These are phyloP conservation scores for Primulina huaijiensis DNA, from an alignment of 257 asterid genomes.

Conservation along the genomic window DNA sequence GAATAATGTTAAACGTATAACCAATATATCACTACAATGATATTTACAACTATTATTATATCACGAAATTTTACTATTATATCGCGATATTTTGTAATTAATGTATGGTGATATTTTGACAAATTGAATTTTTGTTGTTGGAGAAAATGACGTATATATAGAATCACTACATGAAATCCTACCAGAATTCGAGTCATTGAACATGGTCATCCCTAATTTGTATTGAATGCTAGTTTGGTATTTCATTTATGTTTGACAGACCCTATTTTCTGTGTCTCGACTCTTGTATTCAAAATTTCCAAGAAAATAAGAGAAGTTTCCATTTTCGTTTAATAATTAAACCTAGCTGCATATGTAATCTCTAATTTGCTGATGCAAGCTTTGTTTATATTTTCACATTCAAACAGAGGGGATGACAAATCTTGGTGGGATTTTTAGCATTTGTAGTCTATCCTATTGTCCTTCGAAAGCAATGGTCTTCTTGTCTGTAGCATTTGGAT, in stretches of 20 bases:
- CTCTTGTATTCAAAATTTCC: slow-evolving; percentile 20
- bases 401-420: neutral
- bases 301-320: slow-evolving; percentile 10
- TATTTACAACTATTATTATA: too few relatives aligned
- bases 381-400: slow-evolving; percentile 8
- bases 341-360: slow-evolving; percentile 19
- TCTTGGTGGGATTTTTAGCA: slow-evolving; percentile 7
- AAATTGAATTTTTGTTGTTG: too few relatives aligned
- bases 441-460: slow-evolving; percentile 20
- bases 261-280: slow-evolving; percentile 49
- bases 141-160: too few relatives aligned
- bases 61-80: too few relatives aligned
- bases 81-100: too few relatives aligned
- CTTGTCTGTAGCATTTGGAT: slow-evolving; percentile 7
- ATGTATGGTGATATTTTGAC: too few relatives aligned
- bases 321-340: slow-evolving; percentile 13
- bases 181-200: too few relatives aligned
- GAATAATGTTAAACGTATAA: too few relatives aligned
- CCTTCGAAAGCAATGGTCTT: neutral
- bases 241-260: slow-evolving; percentile 23
- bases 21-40: too few relatives aligned
- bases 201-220: neutral
- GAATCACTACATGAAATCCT: too few relatives aligned
- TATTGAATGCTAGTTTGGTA: slow-evolving; percentile 24
- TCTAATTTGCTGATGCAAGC: slow-evolving; percentile 22